Evolutionary conservation across 2,329 filamentous ascomycete species (phyloP), one percentile per base, ranked within the genome.

Genomic region (Cryphonectria carpinicola): DNA sequence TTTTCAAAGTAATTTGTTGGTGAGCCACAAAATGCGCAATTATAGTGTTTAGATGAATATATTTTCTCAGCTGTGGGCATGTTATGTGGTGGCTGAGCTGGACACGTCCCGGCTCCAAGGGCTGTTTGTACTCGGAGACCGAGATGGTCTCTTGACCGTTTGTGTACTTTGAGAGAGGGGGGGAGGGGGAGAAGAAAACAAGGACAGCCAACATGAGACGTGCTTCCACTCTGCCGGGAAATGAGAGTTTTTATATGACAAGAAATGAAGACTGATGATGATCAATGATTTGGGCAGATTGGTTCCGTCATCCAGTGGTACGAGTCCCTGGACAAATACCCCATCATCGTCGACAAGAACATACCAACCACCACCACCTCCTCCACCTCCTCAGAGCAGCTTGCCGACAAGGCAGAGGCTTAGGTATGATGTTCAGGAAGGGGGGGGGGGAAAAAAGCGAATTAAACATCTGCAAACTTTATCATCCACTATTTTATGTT

Each of bases 241-340:
- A 56, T 28, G 52, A 56, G 25, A 17, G 8, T 49, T 41, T 37
- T 37, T 37, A 17, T 14, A 0, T 17, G 46, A 37, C 14, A 28
- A 14, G 28, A 25, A 25, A 22, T 43, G 52, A 61, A 41, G 3
- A 46, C 71, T 28, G 28, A 28, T 28, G 28, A 28, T 62, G 37
- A 49, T 22, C 39, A 13, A n/a, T 39, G 14, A 22, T 7, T 37
- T 8, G 46, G 6, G 5, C 41, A 79, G 78, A 75, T 78, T 35
- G 78, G 78, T 11, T 79, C 77, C 14, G 56, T 77, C 4, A 72
- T 79, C 13, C 78, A 79, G 70, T 78, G 78, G 76, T 80, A 76
- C 58, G 78, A 80, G 68, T 77, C 76, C 11, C 72, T 80, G 52
- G 77, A 79, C 71, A 80, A 79, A 56, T 78, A 79, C 70, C 75